Evolutionary conservation across 441 rosid species (phyloP).

Genomic region (Pelargonium myrrhifolium): DNA sequence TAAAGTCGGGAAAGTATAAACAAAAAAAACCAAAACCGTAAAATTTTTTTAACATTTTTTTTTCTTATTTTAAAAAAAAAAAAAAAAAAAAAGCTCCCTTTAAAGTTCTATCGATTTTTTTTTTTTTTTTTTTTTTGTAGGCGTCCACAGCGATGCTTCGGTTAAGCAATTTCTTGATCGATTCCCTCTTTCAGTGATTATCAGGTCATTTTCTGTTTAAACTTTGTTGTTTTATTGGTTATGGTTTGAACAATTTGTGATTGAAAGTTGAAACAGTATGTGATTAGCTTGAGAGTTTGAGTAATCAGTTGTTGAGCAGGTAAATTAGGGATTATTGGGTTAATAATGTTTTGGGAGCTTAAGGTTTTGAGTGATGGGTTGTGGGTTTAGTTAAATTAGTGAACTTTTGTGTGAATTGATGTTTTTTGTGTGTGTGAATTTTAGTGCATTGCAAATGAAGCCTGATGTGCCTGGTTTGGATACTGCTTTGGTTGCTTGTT

Average conservation of each 20-base stretch:
- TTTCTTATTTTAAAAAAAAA: no score
- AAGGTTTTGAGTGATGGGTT: no score
- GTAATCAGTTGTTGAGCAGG: neutral
- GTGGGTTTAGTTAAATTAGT: no score
- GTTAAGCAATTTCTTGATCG: slow-evolving; percentile 66
- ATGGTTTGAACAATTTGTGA: neutral
- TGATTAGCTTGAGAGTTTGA: neutral
- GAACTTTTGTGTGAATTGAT: neutral
- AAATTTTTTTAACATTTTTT: no score
- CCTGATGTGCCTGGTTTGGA: slow-evolving; percentile 51
- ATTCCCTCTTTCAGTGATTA: slow-evolving; percentile 67
- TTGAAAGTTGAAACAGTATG: neutral
- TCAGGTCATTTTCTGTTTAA: slow-evolving; percentile 38
- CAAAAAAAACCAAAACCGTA: no score
- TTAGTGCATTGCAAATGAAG: slow-evolving; percentile 62
- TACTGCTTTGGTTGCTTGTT: slow-evolving; percentile 46
- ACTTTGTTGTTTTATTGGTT: neutral
- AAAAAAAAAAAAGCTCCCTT: no score
- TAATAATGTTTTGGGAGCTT: no score
- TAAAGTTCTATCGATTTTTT: no score
- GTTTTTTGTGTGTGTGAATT: neutral
- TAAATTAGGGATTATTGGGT: neutral
- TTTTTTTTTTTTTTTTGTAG: slow-evolving; percentile 30
- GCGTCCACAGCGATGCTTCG: slow-evolving; percentile 52
- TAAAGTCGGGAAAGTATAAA: no score